phyloP scores from a whole-genome alignment of 371 early-diverging fungal genomes.

The Mortierella polycephala region DNA sequence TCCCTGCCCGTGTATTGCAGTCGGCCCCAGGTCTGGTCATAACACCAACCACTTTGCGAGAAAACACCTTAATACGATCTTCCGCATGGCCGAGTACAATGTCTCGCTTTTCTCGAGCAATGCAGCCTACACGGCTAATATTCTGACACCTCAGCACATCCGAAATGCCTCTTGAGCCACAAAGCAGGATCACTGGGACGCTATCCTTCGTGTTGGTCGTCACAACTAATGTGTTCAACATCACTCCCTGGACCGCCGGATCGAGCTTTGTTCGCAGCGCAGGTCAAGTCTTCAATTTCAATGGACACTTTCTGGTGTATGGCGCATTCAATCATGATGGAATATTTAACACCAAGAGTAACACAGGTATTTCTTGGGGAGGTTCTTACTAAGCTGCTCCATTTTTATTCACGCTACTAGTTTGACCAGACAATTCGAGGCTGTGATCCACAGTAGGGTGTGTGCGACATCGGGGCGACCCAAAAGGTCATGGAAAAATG shows the following conservation, averaged over 20 bases:
- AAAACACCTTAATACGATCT: conserved; percentile 11
- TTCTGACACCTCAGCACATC: conserved; percentile 1
- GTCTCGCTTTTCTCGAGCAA: conserved; percentile 14
- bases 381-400: not conserved
- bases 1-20: conserved; percentile 7
- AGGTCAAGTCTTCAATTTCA: conserved; percentile 8
- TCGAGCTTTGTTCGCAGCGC: conserved; percentile 14
- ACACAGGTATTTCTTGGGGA: conserved; percentile 15
- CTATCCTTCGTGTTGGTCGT: conserved; percentile 5
- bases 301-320: conserved; percentile 19
- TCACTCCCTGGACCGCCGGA: conserved; percentile 19
- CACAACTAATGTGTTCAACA: conserved; percentile 36
- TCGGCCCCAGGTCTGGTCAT: conserved; percentile 24
- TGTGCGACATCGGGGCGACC: conserved; percentile 26
- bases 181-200: conserved; percentile 16
- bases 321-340: conserved; percentile 28
- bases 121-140: conserved; percentile 16
- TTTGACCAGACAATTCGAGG: conserved; percentile 21
- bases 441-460: conserved; percentile 25
- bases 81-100: conserved; percentile 31
- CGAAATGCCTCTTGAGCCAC: conserved; percentile 18
- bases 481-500: conserved; percentile 12
- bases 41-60: conserved; percentile 21
- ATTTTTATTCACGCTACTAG: conserved; percentile 2
- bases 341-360: conserved; percentile 20